These are phyloP conservation scores for Lactarius sp. DNA, from an alignment of 768 basidiomycete genomes.

Conservation along the genomic window DNA sequence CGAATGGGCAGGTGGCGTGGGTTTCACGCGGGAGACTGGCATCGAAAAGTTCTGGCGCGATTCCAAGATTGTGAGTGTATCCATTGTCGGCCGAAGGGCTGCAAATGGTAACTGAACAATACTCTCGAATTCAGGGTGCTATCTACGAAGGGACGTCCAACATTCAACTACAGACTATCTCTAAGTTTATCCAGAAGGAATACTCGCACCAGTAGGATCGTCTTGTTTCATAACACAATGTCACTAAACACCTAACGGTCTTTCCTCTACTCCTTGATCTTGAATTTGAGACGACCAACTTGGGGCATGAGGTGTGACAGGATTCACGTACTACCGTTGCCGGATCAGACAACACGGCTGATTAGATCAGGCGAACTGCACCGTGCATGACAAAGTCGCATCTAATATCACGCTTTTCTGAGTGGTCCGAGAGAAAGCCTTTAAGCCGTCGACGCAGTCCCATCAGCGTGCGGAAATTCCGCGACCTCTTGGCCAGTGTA, in stretches of 20 bases:
- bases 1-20: slow-evolving; percentile 94
- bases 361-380: no score
- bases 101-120: not conserved
- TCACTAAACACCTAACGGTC: not conserved
- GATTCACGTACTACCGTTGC: no score
- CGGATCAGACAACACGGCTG: no score
- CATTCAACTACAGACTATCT: slow-evolving; percentile 95
- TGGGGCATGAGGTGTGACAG: not conserved
- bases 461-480: no score
- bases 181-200: slow-evolving; percentile 84
- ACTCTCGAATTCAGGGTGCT: slow-evolving; percentile 51
- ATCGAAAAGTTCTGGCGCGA: slow-evolving; percentile 97
- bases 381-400: no score
- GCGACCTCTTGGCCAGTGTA: no score
- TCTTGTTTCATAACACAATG: not conserved
- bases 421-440: no score
- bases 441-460: no score
- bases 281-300: not conserved
- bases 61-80: slow-evolving; percentile 80
- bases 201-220: slow-evolving; percentile 41
- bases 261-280: not conserved
- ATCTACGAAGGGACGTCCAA: slow-evolving; percentile 97
- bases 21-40: slow-evolving; percentile 89
- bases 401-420: no score
- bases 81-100: not conserved